A percentile compares a stretch with the other conserved stretches of the same genome.
These are phyloP conservation scores for Lipomyces yarrowii DNA, from an alignment of 1,139 yeast species.

Conservation along the genomic window DNA sequence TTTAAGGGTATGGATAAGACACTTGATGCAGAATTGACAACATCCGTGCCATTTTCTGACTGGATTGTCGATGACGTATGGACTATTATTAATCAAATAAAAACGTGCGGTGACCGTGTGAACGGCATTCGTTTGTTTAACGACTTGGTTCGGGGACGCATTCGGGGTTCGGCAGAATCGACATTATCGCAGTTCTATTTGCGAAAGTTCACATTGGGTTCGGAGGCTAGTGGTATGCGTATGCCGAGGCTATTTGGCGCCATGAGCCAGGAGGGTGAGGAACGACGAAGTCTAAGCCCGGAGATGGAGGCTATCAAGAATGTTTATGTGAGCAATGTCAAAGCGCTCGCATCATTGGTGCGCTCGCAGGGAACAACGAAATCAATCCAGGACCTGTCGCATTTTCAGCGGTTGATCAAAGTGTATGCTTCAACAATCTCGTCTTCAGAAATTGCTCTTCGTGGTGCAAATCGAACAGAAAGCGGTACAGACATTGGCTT, in stretches of 20 bases:
- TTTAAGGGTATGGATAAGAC: constrained; percentile 43
- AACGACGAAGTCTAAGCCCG: not conserved
- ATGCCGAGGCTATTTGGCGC: constrained; percentile 4
- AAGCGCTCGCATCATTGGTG: constrained; percentile 8
- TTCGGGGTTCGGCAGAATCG: constrained; percentile 8
- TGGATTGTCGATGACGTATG: constrained; percentile 33
- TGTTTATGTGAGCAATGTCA: not conserved
- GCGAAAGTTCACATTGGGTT: not conserved
- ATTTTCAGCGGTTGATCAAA: constrained; percentile 7
- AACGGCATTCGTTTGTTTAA: not conserved
- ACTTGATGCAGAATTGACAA: constrained; percentile 28
- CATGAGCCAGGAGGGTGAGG: constrained; percentile 4
- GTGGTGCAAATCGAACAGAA: constrained; percentile 55
- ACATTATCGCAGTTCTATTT: constrained; percentile 7
- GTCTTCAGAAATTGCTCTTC: constrained; percentile 58
- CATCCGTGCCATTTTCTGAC: constrained; percentile 18
- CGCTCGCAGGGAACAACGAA: constrained; percentile 15
- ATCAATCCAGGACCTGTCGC: not conserved
- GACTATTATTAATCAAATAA: constrained; percentile 17
- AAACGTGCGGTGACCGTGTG: not conserved
- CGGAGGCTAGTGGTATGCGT: constrained; percentile 5
- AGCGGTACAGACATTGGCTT: constrained; percentile 37
- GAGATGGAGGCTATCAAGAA: constrained; percentile 6
- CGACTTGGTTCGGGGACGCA: constrained; percentile 4
- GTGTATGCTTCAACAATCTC: constrained; percentile 24